Base-by-base conservation (phyloP, 495 filamentous ascomycete genomes). In the Talaromyces nanjingensis region DNA sequence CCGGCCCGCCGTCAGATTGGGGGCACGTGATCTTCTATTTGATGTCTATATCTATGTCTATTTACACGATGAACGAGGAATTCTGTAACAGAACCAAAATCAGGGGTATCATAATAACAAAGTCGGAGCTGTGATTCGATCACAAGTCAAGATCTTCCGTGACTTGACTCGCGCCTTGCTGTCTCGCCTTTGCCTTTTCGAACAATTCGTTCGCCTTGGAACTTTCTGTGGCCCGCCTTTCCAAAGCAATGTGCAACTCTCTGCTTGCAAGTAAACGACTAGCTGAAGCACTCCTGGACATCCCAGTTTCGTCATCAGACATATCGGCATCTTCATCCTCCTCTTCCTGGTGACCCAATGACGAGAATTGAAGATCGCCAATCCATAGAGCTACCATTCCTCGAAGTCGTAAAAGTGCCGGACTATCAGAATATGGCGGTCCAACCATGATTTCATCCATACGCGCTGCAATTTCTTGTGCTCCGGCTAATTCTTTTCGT, bases 351-450 rank as follows among this genome's bases (percentile, higher is more conserved):
- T 70, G 65, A 31, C 66, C 67, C 39, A 78, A 33, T 3, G 70
- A 73, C 3, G 71, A 74, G 6, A 78, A 60, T 24, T 77, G 70
- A 53, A 93, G 70, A 66, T 93, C 89, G 2, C 74, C 84, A 24
- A 90, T 76, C 82, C 87, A 93, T 29, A 90, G 72, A 9, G 79
- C 83, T 7, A 91, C 74, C 83, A 89, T 90, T 8, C 78, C 89
- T 52, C 87, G 74, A 9, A 92, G 73, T 61, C 84, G 73, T 37
- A 89, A 75, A 59, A 94, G 70, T 57, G 79, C 78, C 9, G 76
- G 64, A 52, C 82, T 82, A 53, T 84, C 80, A 1, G 83, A 84
- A 68, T 85, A 92, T 1, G 90, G 89, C 33, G 82, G 79, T 25
- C 83, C 85, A 37, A 79, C 77, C 67, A 92, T 76, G 7, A 89